Base-by-base conservation (phyloP, 2,329 filamentous ascomycete species). In the Pestalotiopsis fici region DNA sequence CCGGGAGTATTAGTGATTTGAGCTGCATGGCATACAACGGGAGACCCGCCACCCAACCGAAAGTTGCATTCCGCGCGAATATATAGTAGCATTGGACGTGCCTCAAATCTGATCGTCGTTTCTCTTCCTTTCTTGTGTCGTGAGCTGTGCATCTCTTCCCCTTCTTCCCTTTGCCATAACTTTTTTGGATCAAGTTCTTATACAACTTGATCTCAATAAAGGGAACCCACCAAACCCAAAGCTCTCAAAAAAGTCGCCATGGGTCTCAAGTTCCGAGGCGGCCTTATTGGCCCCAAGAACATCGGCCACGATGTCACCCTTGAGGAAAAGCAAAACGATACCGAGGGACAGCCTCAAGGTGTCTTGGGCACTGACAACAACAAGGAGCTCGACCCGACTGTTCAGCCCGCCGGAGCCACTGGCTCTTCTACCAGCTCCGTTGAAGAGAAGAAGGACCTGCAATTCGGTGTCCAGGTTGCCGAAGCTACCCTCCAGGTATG, bases 391-490 rank as follows among this genome's bases (percentile, higher is more conserved):
- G 37, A 64, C 23, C 23, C 57, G 12, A 43, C 23, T 27, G 65
- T 63, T 11, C 63, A 62, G 13, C 11, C 35, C 3, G 50, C 31
- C 18, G 37, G 54, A 50, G 47, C 39, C 18, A 27, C 18, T 15
- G 62, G 13, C 43, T 55, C 62, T 47, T 21, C 60, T 13, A 7
- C n/a, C 54, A 50, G 35, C 35, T 64, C 60, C 60, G 9, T n/a
- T 54, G 37, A 62, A 9, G 31, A 61, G 35, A 35, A 65, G 35
- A 65, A 69, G 59, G 65, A 69, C 13, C n/a, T 67, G 68, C 68
- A 69, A 43, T 69, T 63, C 39, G 68, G 68, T 64, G 68, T 69
- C 12, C 68, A 69, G 66, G 56, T 60, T 25, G 68, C 68, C 50
- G 61, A 65, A 55, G 68, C 68, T 23, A 69, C 68, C 37, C 62